These are phyloP conservation scores for Irpex sp. DNA, from an alignment of 1,284 basidiomycete genomes.

Conservation along the genomic window DNA sequence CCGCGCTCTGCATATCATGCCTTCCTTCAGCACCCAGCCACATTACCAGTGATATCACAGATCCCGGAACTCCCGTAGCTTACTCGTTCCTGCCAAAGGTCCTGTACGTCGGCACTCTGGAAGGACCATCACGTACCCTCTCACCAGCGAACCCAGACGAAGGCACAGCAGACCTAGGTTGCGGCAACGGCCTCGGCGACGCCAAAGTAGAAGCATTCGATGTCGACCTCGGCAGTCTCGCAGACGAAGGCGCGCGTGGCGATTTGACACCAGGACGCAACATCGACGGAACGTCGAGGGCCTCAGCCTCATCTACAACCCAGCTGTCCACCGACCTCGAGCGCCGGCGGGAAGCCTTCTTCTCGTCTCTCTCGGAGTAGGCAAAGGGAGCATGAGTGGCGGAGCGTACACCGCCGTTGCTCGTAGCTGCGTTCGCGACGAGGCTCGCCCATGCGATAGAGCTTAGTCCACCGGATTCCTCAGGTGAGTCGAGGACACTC, in stretches of 20 bases:
- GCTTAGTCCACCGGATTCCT: conserved; percentile 6
- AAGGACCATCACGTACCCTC: not conserved
- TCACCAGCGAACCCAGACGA: not conserved
- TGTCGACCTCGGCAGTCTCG: not conserved
- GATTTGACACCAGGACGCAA: not conserved
- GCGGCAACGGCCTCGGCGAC: not conserved
- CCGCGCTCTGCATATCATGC: no score
- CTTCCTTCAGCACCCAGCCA: no score
- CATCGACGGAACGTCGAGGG: conserved; percentile 2
- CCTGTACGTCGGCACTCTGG: not conserved
- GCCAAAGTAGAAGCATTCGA: not conserved
- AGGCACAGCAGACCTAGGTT: not conserved
- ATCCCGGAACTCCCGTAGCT: not conserved
- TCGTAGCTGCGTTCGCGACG: conserved; percentile 13
- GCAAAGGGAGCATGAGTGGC: not conserved
- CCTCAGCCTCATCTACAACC: not conserved
- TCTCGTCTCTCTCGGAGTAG: conserved; percentile 6
- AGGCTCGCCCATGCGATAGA: conserved; percentile 19
- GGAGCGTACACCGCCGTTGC: conserved; percentile 15
- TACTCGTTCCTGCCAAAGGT: not conserved
- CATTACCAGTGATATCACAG: not conserved
- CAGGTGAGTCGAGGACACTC: conserved; percentile 13
- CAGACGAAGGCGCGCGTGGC: not conserved
- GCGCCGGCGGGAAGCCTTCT: conserved; percentile 19
- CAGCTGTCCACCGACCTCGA: conserved; percentile 20